Evolutionary conservation across 306 rosid genomes (phyloP).

Genomic region (Benincasa hispida): DNA sequence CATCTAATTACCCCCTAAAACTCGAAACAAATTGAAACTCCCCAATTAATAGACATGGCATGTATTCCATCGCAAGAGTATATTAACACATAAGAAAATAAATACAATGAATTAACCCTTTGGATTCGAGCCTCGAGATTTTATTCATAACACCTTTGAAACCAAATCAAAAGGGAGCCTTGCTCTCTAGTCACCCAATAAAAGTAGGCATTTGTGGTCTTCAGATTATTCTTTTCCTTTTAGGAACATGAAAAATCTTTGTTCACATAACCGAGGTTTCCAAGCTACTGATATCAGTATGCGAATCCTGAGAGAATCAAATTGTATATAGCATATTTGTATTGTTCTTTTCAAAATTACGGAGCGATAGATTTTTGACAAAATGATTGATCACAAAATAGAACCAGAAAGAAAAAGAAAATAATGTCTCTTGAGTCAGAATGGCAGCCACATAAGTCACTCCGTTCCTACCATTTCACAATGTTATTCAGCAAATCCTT

Average conservation of each 20-base stretch:
- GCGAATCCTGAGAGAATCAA: slow-evolving; percentile 42
- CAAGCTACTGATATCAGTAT: slow-evolving; percentile 48
- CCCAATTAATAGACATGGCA: neutral
- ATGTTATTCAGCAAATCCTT: slow-evolving; percentile 90
- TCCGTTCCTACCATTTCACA: slow-evolving; percentile 79
- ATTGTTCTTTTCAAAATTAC: neutral
- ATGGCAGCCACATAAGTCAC: slow-evolving; percentile 10
- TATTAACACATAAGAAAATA: neutral
- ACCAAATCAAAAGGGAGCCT: slow-evolving; percentile 99
- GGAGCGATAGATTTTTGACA: neutral
- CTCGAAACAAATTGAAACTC: neutral
- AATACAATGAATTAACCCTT: slow-evolving; percentile 42
- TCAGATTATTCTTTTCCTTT: slow-evolving; percentile 54
- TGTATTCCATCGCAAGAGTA: neutral
- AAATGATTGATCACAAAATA: neutral
- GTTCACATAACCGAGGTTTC: slow-evolving; percentile 47
- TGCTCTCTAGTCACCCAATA: slow-evolving; percentile 99
- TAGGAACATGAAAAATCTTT: slow-evolving; percentile 43
- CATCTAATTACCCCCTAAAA: slow-evolving; percentile 94
- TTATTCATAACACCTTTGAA: slow-evolving; percentile 99
- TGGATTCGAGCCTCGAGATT: slow-evolving; percentile 88
- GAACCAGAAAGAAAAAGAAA: neutral
- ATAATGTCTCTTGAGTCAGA: neutral
- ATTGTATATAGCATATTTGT: neutral
- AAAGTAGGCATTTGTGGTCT: slow-evolving; percentile 90